Evolutionary conservation across 2,329 filamentous ascomycete species (phyloP).

Genomic region (Phyllosticta paracitricarpa): DNA sequence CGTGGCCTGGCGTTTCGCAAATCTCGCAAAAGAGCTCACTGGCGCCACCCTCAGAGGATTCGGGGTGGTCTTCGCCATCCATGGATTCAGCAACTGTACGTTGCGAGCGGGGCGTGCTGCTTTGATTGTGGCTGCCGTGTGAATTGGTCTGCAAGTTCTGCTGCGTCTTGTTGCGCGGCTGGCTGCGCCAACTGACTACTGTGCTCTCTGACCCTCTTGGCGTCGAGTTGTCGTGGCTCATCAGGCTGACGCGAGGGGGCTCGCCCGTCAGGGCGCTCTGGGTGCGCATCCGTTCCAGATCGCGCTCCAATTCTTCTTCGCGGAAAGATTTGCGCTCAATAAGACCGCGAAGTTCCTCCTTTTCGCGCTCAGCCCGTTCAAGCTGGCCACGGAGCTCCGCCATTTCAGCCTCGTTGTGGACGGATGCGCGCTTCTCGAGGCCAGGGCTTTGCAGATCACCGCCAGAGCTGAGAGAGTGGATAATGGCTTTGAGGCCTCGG

Average conservation of each 20-base stretch:
- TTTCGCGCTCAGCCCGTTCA: slow-evolving; percentile 69
- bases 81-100: slow-evolving; percentile 1
- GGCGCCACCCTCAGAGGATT: slow-evolving; percentile 56
- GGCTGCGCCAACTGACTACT: slow-evolving; percentile 45
- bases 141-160: background rate
- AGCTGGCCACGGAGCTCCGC: slow-evolving; percentile 49
- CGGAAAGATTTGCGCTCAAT: slow-evolving; percentile 62
- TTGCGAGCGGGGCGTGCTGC: slow-evolving; percentile 16
- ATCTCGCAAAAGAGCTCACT: slow-evolving; percentile 85
- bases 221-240: slow-evolving; percentile 38
- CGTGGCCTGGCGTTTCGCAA: slow-evolving; percentile 83
- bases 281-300: slow-evolving; percentile 52
- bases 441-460: slow-evolving; percentile 29
- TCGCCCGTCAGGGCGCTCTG: slow-evolving; percentile 6
- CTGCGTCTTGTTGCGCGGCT: slow-evolving; percentile 3
- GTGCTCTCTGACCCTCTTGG: slow-evolving; percentile 57
- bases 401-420: slow-evolving; percentile 31
- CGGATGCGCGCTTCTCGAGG: slow-evolving; percentile 22
- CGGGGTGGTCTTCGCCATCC: slow-evolving; percentile 32
- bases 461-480: slow-evolving; percentile 83
- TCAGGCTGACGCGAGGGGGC: slow-evolving; percentile 43
- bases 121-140: background rate
- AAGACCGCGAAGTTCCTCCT: slow-evolving; percentile 64
- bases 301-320: slow-evolving; percentile 79
- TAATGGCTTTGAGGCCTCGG: slow-evolving; percentile 91